A percentile compares a stretch with the other conserved stretches of the same genome.
phyloP scores from a whole-genome alignment of 257 asterid species.

The Nicotiana tomentosiformis region DNA sequence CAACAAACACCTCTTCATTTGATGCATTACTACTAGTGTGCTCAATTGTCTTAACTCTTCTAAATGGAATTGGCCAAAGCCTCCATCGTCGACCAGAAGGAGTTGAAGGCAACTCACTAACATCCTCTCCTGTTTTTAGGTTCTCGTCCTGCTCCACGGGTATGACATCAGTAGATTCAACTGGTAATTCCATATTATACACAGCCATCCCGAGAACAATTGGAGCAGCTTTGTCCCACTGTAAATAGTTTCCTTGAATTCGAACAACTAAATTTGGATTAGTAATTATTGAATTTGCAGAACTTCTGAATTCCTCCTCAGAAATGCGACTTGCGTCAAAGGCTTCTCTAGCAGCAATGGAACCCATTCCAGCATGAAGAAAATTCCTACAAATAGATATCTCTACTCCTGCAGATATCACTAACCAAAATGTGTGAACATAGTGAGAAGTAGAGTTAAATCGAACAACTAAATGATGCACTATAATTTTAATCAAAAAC shows the following conservation, averaged over 20 bases:
- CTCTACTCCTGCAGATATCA: slow-evolving; percentile 54
- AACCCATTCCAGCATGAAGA: slow-evolving; percentile 84
- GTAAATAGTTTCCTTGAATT: slow-evolving; percentile 64
- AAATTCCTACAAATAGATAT: slow-evolving; percentile 68
- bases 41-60: slow-evolving; percentile 74
- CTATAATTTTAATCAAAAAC: slow-evolving; percentile 1
- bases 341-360: slow-evolving; percentile 61
- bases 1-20: slow-evolving; percentile 56
- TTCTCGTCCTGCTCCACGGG: slow-evolving; percentile 48
- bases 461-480: slow-evolving; percentile 6
- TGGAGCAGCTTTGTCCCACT: slow-evolving; percentile 78
- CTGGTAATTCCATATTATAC: slow-evolving; percentile 54
- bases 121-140: slow-evolving; percentile 38
- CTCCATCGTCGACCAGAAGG: slow-evolving; percentile 82
- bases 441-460: background rate
- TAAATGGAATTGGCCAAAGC: slow-evolving; percentile 88
- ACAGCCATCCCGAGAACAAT: slow-evolving; percentile 70
- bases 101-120: slow-evolving; percentile 31
- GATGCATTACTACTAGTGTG: slow-evolving; percentile 46
- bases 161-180: slow-evolving; percentile 43
- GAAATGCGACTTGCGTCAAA: slow-evolving; percentile 54
- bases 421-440: background rate
- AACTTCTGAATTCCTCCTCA: slow-evolving; percentile 54
- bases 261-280: slow-evolving; percentile 66
- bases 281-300: slow-evolving; percentile 48